Percentiles rank a stretch among this genome's conserved stretches.
These are phyloP conservation scores for Apocynum venetum DNA, from an alignment of 257 asterid genomes.

Conservation along the genomic window DNA sequence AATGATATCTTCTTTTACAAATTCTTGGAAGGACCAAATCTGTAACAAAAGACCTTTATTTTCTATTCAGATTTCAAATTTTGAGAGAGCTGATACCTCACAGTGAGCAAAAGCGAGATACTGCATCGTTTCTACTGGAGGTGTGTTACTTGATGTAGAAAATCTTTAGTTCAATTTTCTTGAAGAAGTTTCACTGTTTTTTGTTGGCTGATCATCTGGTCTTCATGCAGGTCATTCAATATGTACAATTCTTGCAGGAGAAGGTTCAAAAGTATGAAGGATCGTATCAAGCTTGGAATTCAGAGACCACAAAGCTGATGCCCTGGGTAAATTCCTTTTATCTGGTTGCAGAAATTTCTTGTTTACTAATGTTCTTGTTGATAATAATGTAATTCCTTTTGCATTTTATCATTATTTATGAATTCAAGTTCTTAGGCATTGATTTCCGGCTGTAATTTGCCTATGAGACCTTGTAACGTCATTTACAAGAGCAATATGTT, in stretches of 20 bases:
- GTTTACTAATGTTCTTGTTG: neutral
- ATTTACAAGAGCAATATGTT: neutral
- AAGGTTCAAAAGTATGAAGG: constrained; percentile 80
- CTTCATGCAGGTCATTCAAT: constrained; percentile 71
- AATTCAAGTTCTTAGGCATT: neutral
- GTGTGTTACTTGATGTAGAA: constrained; percentile 27
- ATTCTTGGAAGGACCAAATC: neutral
- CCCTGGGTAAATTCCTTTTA: constrained; percentile 71
- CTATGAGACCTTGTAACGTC: neutral
- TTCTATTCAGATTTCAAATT: constrained; percentile 58
- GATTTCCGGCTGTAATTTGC: neutral
- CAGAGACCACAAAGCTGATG: constrained; percentile 89
- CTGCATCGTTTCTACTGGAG: constrained; percentile 90
- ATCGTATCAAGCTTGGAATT: constrained; percentile 71
- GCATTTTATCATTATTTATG: neutral
- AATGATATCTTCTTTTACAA: neutral
- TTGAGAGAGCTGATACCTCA: constrained; percentile 86
- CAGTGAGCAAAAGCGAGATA: constrained; percentile 85
- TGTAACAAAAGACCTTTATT: constrained; percentile 5
- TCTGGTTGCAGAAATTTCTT: neutral
- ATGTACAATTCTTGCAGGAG: constrained; percentile 76
- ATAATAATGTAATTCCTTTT: neutral
- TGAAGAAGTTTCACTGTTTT: neutral
- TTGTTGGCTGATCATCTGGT: constrained; percentile 23
- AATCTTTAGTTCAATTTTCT: neutral